Conservation (phyloP, 2,329 filamentous ascomycete species). For the Stemphylium lycopersici region DNA sequence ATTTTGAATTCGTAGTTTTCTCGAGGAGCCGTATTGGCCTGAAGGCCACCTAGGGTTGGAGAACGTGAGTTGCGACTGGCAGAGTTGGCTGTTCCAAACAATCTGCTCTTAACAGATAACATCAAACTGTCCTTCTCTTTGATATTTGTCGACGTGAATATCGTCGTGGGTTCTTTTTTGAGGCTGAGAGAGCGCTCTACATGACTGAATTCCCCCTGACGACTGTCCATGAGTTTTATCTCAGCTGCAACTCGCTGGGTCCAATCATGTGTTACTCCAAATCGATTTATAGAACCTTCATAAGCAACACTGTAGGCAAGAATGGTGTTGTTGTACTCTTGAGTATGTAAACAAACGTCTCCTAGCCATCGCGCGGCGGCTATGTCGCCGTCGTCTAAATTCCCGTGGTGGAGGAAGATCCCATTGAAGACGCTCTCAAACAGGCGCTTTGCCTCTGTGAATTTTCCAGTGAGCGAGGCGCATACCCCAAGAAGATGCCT, state of each 20-base stretch:
- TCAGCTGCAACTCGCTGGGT: conserved; percentile 28
- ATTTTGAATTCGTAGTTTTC: conserved; percentile 17
- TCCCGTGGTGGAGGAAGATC: conserved; percentile 23
- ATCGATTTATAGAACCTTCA: conserved; percentile 29
- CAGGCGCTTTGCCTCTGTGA: conserved; percentile 33
- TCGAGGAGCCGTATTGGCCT: conserved; percentile 2
- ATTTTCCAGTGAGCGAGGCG: conserved; percentile 36
- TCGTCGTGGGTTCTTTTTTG: conserved; percentile 31
- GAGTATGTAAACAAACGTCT: conserved; percentile 39
- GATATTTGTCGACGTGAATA: conserved; percentile 29
- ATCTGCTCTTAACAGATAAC: conserved; percentile 8
- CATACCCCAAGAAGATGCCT: conserved; percentile 37
- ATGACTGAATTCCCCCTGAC: conserved; percentile 22
- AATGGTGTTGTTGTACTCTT: conserved; percentile 35
- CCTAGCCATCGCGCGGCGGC: conserved; percentile 44
- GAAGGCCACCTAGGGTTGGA: background rate
- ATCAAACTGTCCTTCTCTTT: conserved; percentile 33
- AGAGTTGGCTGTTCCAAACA: conserved; percentile 7
- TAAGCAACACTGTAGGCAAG: conserved; percentile 39
- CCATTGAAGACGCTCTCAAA: conserved; percentile 38
- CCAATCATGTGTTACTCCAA: conserved; percentile 19
- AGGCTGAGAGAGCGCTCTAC: conserved; percentile 23
- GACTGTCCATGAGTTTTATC: conserved; percentile 28
- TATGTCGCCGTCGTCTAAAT: conserved; percentile 41
- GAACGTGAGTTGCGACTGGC: background rate